phyloP scores from a whole-genome alignment of 2,329 filamentous ascomycete genomes.

The Cadophora luteo-olivacea region DNA sequence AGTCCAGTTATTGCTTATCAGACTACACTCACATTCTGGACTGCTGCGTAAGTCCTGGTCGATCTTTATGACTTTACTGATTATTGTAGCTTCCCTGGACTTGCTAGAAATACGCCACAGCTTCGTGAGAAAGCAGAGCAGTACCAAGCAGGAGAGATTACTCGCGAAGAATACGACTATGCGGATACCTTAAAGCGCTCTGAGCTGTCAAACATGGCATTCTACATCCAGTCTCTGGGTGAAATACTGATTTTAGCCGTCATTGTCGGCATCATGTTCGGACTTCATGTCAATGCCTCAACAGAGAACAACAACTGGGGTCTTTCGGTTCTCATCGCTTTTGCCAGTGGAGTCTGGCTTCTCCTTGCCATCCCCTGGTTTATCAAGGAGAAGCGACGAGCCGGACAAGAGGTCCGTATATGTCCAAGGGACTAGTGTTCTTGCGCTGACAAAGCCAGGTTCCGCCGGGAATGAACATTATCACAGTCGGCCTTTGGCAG shows the following conservation, averaged over 20 bases:
- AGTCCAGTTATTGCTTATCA: conserved; percentile 3
- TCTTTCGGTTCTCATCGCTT: conserved; percentile 68
- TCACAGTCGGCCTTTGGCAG: conserved; percentile 46
- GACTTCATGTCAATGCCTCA: conserved; percentile 63
- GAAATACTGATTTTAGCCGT: conserved; percentile 67
- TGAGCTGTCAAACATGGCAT: conserved; percentile 66
- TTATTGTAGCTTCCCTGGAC: conserved; percentile 53
- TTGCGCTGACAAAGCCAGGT: conserved; percentile 47
- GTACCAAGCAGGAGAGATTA: conserved; percentile 58
- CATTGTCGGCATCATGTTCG: conserved; percentile 67
- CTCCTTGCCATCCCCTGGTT: conserved; percentile 72
- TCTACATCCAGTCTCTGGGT: conserved; percentile 66
- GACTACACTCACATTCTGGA: conserved; percentile 60
- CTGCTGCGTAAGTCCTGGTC: conserved; percentile 53
- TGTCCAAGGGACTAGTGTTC: not conserved
- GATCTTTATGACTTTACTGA: not conserved
- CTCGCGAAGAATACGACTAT: conserved; percentile 63
- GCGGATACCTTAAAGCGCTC: conserved; percentile 68
- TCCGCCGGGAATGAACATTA: conserved; percentile 51
- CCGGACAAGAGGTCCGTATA: conserved; percentile 45
- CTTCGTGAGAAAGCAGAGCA: conserved; percentile 55
- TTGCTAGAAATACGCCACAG: conserved; percentile 59
- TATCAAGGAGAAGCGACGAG: conserved; percentile 65
- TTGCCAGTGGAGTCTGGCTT: conserved; percentile 69
- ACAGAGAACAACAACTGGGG: conserved; percentile 69